Evolutionary conservation across 2,329 filamentous ascomycete genomes (phyloP).

Genomic region (Ophiostoma montium): DNA sequence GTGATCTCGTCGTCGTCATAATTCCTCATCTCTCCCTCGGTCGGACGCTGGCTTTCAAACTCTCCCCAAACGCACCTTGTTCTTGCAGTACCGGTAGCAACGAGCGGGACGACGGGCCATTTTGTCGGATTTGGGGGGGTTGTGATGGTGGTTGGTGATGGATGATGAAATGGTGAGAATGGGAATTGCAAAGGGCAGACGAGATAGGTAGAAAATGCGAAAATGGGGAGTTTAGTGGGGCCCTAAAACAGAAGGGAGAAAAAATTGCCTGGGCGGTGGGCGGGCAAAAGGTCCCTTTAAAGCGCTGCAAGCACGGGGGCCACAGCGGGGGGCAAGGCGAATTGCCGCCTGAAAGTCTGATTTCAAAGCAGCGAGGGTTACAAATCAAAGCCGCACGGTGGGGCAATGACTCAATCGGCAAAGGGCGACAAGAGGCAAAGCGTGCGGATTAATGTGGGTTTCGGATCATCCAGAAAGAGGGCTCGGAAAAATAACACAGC

Average conservation of each 20-base stretch:
- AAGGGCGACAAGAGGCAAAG: not conserved
- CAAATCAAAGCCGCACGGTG: not conserved
- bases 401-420: not conserved
- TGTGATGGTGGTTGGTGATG: slow-evolving; percentile 16
- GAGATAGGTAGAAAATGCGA: slow-evolving; percentile 14
- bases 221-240: slow-evolving; percentile 5
- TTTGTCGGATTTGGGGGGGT: slow-evolving; percentile 48
- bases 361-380: not conserved
- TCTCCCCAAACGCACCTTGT: slow-evolving; percentile 61
- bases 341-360: not conserved
- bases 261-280: not conserved
- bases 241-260: not conserved
- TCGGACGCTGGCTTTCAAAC: slow-evolving; percentile 3
- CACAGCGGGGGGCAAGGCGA: not conserved
- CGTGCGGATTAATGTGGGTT: not conserved
- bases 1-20: not conserved
- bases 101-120: slow-evolving; percentile 99
- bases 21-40: slow-evolving; percentile 3
- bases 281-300: not conserved
- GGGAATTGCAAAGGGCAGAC: not conserved
- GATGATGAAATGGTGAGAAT: slow-evolving; percentile 2
- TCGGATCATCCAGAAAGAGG: slow-evolving; percentile 11
- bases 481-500: slow-evolving; percentile 10
- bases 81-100: slow-evolving; percentile 99
- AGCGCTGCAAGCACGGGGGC: not conserved